Base-by-base conservation (phyloP, 352 stramenopile genomes). In the Globisporangium emineosum region DNA sequence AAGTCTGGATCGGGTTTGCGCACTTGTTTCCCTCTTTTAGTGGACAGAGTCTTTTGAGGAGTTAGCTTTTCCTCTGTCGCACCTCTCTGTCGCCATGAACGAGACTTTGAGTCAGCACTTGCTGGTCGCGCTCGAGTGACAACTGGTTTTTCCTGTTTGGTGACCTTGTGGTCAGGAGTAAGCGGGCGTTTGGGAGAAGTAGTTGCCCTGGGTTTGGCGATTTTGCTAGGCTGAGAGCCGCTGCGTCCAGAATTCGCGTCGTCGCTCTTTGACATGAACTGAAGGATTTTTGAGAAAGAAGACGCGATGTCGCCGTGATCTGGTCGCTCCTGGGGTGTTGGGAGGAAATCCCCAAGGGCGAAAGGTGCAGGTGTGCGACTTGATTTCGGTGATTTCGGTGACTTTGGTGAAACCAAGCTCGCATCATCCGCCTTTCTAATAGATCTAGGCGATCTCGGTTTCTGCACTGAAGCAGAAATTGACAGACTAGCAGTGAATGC, bases 261-360 rank as follows among this genome's bases (percentile, higher is more conserved):
- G 3, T 47, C 57, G 4, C 35, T 72, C 27, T 63, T 51, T 2
- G 67, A 67, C 67, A 77, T 76, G 51, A 73, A 42, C 57, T 77
- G 40, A 4, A 80, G 61, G 5, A 80, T 65, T 23, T 69, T 67
- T 1, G 71, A 80, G 66, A 80, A 80, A 9, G 71, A 80, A 5
- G 52, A 64, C 3, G 71, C 27, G 5, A 72, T 71, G 7, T 65
- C 60, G n/a, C 72, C 54, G 40, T 68, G 15, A 10, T 65, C 51
- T 3, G 60, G 33, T n/a, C 29, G 25, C 13, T 21, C 17, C 5
- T 37, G 30, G 3, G 59, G 8, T 1, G 59, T 9, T 8, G 59
- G 19, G 19, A 67, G 32, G 21, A 57, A 53, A 5, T 57, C 50
- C 21, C 25, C 45, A 13, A 55, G 50, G 12, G 27, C 19, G 10